Base-by-base conservation (phyloP, 106 monocot species). In the Xerophyta viscosa region DNA sequence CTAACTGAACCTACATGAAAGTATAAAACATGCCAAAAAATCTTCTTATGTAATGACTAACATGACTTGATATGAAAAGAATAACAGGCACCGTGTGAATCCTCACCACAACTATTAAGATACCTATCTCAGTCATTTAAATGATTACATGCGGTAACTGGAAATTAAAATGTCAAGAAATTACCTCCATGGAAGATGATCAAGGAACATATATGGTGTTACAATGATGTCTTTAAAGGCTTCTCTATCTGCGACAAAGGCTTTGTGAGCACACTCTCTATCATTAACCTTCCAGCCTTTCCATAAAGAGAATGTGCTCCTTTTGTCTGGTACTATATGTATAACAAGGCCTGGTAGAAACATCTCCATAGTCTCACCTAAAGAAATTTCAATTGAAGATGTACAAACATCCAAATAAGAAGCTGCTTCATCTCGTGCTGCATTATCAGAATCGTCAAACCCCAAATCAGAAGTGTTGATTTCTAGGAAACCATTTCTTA, bases 161-260 rank as follows among this genome's bases (percentile, higher is more conserved):
- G 33, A 11, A 36, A 36, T 36, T 6, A 36, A 36, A 36, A 36
- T 36, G 33, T 36, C 33, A 6, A 36, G 11, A 10, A 58, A 10
- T 63, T 88, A 93, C 93, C 96, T 90, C 98, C 98, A 98, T 6
- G 98, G 98, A 23, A 98, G 68, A 70, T 98, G 98, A 74, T 98
- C 98, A 46, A 85, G 86, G 41, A 98, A 98, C 98, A 98, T 90
- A 63, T 66, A 82, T n/a, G 90, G 89, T 7, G 85, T 68, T 6
- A 98, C 74, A 37, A 75, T 21, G 22, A 98, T 76, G 58, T 98
- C 86, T 46, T 58, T 79, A 64, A 98, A 98, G 29, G 51, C 61
- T 27, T 98, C 82, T 27, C 90, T 79, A 2, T 69, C 66, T 46
- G 98, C 75, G 2, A 98, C 23, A 56, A 71, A 69, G 65, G 98